These are phyloP conservation scores for Otatea glauca DNA, from an alignment of 176 grass and related monocot species.

Conservation along the genomic window DNA sequence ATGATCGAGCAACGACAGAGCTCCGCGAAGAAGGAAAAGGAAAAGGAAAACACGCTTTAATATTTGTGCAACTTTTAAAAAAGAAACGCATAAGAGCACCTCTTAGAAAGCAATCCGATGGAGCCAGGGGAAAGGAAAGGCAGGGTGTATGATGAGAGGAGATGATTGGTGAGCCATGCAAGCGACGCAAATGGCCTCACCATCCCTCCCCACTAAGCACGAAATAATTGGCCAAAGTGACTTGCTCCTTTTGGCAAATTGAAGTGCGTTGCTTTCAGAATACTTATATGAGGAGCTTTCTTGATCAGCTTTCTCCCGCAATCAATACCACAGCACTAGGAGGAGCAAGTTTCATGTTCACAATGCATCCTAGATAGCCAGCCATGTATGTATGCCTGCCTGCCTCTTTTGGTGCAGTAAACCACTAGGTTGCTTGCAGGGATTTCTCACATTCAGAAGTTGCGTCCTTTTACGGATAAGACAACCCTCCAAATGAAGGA, in stretches of 20 bases:
- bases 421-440: neutral
- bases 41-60: too few species aligned
- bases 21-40: too few species aligned
- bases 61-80: too few species aligned
- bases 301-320: neutral
- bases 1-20: too few species aligned
- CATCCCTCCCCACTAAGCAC: slow-evolving; percentile 34
- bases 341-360: neutral
- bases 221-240: slow-evolving; percentile 31
- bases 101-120: neutral
- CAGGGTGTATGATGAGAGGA: neutral
- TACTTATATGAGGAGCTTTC: neutral
- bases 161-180: neutral
- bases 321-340: neutral
- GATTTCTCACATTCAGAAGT: neutral
- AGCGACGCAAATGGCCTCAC: slow-evolving; percentile 11
- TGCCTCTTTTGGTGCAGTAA: neutral
- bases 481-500: neutral
- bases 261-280: slow-evolving; percentile 14
- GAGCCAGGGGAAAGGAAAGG: neutral
- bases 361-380: neutral
- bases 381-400: too few species aligned
- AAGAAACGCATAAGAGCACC: too few species aligned
- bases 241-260: neutral
- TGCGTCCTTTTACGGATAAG: neutral